phyloP scores from a whole-genome alignment of 2,329 filamentous ascomycete genomes.

The Pestalotiopsis sp. region DNA sequence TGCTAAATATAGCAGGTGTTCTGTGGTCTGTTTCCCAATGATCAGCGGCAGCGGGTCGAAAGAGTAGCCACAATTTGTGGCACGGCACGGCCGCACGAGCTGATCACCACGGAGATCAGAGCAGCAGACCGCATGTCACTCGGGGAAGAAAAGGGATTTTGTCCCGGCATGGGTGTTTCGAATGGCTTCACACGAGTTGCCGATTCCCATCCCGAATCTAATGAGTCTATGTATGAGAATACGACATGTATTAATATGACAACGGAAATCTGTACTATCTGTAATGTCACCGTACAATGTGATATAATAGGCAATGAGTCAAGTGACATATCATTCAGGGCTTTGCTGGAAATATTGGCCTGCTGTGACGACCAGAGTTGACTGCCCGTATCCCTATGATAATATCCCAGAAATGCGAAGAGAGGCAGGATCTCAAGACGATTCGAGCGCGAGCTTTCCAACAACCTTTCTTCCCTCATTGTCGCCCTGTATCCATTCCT shows the following conservation, averaged over 20 bases:
- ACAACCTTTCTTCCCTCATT: slow-evolving; percentile 26
- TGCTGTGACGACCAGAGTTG: background rate
- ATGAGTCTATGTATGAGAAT: background rate
- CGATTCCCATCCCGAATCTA: background rate
- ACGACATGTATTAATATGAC: background rate
- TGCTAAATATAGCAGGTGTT: background rate
- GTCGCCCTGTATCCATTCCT: slow-evolving; percentile 25
- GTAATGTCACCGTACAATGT: background rate
- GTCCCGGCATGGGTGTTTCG: background rate
- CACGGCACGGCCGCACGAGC: background rate
- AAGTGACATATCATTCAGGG: background rate
- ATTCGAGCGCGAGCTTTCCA: slow-evolving; percentile 19
- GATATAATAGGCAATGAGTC: background rate
- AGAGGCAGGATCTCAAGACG: slow-evolving; percentile 20
- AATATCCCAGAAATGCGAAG: background rate
- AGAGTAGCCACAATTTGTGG: background rate
- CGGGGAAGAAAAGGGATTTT: background rate
- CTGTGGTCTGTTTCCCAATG: background rate
- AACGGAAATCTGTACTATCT: background rate
- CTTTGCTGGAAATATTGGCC: background rate
- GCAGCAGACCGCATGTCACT: background rate
- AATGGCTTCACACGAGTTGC: background rate
- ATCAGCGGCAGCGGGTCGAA: background rate
- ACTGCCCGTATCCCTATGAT: background rate
- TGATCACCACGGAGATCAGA: background rate